A percentile compares a stretch with the other conserved stretches of the same genome.
Evolutionary conservation across 306 rosid genomes (phyloP).

Genomic region (Medicago ruthenica): DNA sequence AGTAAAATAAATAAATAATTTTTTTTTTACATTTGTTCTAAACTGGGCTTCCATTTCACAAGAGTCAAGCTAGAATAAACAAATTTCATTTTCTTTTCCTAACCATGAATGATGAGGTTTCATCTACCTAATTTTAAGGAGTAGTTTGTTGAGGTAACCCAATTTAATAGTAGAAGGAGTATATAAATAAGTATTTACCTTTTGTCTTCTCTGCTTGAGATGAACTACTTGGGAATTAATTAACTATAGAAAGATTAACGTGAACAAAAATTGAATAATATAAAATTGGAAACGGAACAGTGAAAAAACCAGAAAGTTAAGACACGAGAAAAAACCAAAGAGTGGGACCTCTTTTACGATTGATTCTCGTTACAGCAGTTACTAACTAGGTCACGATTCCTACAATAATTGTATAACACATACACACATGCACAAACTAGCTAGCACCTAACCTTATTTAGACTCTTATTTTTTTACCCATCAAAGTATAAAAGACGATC

Average conservation of each 20-base stretch:
- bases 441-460: background rate
- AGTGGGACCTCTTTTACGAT: constrained; percentile 47
- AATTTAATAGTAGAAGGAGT: background rate
- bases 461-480: too few relatives aligned
- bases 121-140: background rate
- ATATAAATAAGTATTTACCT: constrained; percentile 8
- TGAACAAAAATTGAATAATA: background rate
- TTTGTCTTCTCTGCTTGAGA: constrained; percentile 33
- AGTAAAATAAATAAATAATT: background rate
- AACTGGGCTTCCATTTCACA: background rate
- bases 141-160: too few relatives aligned
- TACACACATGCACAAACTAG: background rate
- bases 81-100: constrained; percentile 9
- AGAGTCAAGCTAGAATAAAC: constrained; percentile 11
- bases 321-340: constrained; percentile 49
- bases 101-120: background rate
- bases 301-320: constrained; percentile 9
- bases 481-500: too few relatives aligned
- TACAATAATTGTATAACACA: constrained; percentile 41
- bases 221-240: background rate
- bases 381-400: constrained; percentile 52
- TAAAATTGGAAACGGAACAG: background rate
- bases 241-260: constrained; percentile 14
- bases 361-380: constrained; percentile 66
- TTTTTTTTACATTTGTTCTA: background rate